Percentiles rank a stretch among this genome's conserved stretches.
Conservation (phyloP, 2,329 filamentous ascomycete species). For the Exophiala bonariae region DNA sequence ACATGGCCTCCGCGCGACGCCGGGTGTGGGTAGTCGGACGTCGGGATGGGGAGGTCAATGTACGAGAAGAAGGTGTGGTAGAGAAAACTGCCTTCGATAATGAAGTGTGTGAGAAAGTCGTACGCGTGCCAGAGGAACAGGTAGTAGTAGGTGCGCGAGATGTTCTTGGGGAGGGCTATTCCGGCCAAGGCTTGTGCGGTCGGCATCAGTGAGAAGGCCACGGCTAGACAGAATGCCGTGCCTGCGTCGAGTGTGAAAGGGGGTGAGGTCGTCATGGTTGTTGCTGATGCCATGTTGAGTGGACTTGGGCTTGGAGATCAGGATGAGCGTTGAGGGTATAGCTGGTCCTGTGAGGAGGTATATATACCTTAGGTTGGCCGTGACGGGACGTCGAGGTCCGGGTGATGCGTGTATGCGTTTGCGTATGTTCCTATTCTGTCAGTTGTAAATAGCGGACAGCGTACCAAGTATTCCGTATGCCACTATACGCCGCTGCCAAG, state of each 20-base stretch:
- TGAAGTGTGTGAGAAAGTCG: constrained; percentile 86
- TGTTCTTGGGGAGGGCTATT: constrained; percentile 52
- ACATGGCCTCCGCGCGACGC: constrained; percentile 21
- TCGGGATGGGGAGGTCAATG: constrained; percentile 43
- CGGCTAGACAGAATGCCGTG: constrained; percentile 56
- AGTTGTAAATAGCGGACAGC: too few species aligned
- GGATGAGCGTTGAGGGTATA: too few species aligned
- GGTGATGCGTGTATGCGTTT: too few species aligned
- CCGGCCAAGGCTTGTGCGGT: constrained; percentile 52
- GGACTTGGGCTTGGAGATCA: too few species aligned
- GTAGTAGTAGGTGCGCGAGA: constrained; percentile 57
- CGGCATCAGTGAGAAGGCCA: constrained; percentile 55
- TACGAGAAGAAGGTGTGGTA: constrained; percentile 89
- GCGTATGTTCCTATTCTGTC: too few species aligned
- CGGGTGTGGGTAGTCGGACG: constrained; percentile 30
- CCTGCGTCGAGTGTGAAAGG: constrained; percentile 40
- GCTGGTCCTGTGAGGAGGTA: too few species aligned
- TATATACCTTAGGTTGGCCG: too few species aligned
- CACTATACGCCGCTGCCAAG: too few species aligned
- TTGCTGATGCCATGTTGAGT: constrained; percentile 12
- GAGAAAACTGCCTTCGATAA: constrained; percentile 87
- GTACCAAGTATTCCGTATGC: too few species aligned
- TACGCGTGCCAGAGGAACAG: constrained; percentile 96
- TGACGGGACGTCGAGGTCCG: too few species aligned
- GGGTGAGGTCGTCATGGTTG: constrained; percentile 8